Evolutionary conservation across 352 stramenopile species (phyloP), one percentile per base, ranked within the genome.

Genomic region (Peronospora farinosa): DNA sequence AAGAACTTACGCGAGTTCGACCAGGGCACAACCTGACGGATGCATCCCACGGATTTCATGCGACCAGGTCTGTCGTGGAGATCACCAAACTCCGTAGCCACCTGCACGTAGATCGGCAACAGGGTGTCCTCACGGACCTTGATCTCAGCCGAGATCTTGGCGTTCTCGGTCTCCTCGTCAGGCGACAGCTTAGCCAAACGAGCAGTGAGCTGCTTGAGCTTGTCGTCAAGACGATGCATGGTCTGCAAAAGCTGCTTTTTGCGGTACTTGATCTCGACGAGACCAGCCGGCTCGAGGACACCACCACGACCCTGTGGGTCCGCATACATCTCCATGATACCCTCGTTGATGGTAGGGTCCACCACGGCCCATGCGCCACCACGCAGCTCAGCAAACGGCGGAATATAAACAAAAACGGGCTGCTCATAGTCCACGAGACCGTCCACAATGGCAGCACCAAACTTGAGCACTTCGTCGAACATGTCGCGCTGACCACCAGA

Each of bases 401-500:
- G 97, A 57, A 99, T 99, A 82, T 99, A 99, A 38, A 99, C 96
- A 64, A 99, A 99, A 40, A 99, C 95, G 39, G 97, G 97, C 74
- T 99, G 96, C 64, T 97, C 84, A 71, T 98, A 99, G 45, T 88
- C 91, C 35, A 99, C 96, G 46, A 99, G 96, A 5, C 88, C 95
- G 63, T 99, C 97, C 37, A 99, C 97, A 67, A 99, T 99, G 40
- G 97, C 85, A n/a, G 95, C 95, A 32, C 97, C 97, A 65, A 99
- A 99, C 76, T 99, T 99, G 59, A 99, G 89, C 54, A 99, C 95
- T 72, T 99, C 96, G 66, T 99, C 96, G 72, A 99, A 99, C 97
- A 99, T 99, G 64, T 99, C 97, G 51, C 97, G 83, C 73, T 99
- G 96, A 15, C 97, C 97, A 44, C 97, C 97, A 25, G 93, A 98